These are phyloP conservation scores for Actinidia polygama DNA, from an alignment of 179 eudicot species.

Conservation along the genomic window DNA sequence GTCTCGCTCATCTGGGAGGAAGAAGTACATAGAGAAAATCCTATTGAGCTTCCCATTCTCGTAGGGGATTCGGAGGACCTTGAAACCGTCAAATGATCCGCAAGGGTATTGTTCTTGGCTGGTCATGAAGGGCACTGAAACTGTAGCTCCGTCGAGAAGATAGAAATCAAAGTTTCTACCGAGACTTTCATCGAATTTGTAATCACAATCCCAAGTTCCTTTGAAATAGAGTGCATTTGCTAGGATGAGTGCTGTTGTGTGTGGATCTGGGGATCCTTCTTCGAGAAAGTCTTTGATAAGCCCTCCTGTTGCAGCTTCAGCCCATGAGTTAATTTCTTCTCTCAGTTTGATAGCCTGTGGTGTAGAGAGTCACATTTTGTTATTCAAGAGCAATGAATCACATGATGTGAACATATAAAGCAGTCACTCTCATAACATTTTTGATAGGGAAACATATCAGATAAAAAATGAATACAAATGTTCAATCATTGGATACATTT, in stretches of 20 bases:
- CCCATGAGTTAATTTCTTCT: neutral
- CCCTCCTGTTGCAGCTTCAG: neutral
- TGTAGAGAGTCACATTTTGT: too few species aligned
- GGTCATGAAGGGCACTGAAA: neutral
- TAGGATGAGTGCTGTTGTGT: neutral
- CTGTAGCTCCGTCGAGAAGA: neutral
- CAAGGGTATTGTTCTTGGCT: neutral
- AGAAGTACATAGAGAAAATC: conserved; percentile 23
- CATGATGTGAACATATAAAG: too few species aligned
- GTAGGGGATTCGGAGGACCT: neutral
- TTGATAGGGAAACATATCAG: too few species aligned
- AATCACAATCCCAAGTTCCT: neutral
- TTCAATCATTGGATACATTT: too few species aligned
- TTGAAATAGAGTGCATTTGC: neutral
- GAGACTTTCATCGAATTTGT: neutral
- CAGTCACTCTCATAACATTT: too few species aligned
- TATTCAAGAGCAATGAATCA: too few species aligned
- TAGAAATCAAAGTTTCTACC: neutral
- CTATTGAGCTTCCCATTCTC: neutral
- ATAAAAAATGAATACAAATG: too few species aligned
- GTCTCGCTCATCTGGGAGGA: conserved; percentile 21
- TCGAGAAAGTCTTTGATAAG: neutral
- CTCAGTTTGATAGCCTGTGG: neutral
- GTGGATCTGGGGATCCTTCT: neutral
- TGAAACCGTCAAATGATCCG: neutral